phyloP scores from a whole-genome alignment of 2,329 filamentous ascomycete genomes.

The Pyricularia pennisetigena region DNA sequence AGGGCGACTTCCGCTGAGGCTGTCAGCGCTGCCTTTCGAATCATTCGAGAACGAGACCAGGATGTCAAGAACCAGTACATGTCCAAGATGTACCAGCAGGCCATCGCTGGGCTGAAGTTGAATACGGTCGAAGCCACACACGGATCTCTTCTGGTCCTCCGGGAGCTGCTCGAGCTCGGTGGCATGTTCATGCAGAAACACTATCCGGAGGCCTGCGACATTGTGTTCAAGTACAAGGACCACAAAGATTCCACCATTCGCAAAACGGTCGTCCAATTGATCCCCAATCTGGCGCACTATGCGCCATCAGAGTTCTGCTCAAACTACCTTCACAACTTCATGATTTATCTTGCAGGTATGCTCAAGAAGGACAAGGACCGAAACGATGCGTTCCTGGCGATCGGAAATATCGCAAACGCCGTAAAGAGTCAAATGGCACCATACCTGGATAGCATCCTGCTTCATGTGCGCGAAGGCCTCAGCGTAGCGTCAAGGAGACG shows the following conservation, averaged over 20 bases:
- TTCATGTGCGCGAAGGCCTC: conserved; percentile 86
- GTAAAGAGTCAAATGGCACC: conserved; percentile 92
- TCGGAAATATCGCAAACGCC: conserved; percentile 91
- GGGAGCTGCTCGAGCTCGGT: conserved; percentile 85
- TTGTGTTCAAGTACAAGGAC: conserved; percentile 86
- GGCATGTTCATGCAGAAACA: conserved; percentile 99
- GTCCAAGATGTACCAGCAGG: conserved; percentile 80
- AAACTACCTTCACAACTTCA: conserved; percentile 86
- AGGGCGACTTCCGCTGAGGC: conserved; percentile 86
- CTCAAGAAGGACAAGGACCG: conserved; percentile 91
- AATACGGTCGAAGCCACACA: conserved; percentile 83
- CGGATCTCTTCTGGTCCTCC: conserved; percentile 85
- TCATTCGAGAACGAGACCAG: conserved; percentile 86
- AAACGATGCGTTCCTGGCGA: conserved; percentile 89
- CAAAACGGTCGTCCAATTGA: conserved; percentile 80
- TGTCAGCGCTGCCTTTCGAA: conserved; percentile 90
- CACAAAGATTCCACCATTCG: conserved; percentile 82
- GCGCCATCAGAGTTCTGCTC: conserved; percentile 83
- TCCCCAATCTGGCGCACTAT: conserved; percentile 88
- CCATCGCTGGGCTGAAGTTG: conserved; percentile 66
- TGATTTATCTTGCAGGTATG: conserved; percentile 90
- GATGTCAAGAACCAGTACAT: conserved; percentile 84
- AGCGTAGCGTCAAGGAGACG: conserved; percentile 64
- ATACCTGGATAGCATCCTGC: conserved; percentile 87
- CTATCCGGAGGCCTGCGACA: conserved; percentile 87